Percentiles rank a stretch among this genome's conserved stretches.
Conservation (phyloP, 148 eudicot genomes). For the Vaccinium corymbosum region DNA sequence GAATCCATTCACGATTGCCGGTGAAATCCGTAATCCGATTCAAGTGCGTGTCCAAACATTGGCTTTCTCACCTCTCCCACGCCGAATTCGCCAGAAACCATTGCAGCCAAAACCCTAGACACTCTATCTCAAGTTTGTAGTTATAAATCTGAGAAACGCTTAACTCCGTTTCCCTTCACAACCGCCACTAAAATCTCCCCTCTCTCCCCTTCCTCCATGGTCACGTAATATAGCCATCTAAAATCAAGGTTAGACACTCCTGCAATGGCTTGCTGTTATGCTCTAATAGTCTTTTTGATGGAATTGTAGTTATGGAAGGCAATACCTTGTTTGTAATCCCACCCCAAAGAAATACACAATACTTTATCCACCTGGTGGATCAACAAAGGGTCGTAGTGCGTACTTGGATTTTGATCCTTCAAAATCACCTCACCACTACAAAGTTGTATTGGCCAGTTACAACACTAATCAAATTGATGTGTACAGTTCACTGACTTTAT, state of each 20-base stretch:
- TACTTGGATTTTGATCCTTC: not conserved
- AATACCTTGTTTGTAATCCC: not conserved
- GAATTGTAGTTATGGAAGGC: not conserved
- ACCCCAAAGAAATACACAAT: not conserved
- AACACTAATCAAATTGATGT: not conserved
- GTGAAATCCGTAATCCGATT: not conserved
- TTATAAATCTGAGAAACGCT: not conserved
- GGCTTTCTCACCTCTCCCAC: not conserved
- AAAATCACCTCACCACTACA: not conserved
- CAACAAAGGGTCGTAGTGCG: too few species aligned
- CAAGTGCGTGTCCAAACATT: conserved; percentile 9
- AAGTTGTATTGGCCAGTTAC: not conserved
- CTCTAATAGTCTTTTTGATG: too few species aligned
- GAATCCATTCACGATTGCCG: not conserved
- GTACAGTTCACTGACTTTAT: not conserved
- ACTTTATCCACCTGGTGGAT: not conserved
- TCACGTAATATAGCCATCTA: not conserved
- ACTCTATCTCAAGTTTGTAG: not conserved
- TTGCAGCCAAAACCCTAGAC: not conserved
- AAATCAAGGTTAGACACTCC: not conserved
- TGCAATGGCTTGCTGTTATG: conserved; percentile 2
- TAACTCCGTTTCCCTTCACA: not conserved
- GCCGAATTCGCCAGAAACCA: too few species aligned
- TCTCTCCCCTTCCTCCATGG: not conserved
- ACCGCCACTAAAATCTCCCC: not conserved